Evolutionary conservation across 176 grass and related monocot genomes (phyloP).

Genomic region (Oryza coarctata): DNA sequence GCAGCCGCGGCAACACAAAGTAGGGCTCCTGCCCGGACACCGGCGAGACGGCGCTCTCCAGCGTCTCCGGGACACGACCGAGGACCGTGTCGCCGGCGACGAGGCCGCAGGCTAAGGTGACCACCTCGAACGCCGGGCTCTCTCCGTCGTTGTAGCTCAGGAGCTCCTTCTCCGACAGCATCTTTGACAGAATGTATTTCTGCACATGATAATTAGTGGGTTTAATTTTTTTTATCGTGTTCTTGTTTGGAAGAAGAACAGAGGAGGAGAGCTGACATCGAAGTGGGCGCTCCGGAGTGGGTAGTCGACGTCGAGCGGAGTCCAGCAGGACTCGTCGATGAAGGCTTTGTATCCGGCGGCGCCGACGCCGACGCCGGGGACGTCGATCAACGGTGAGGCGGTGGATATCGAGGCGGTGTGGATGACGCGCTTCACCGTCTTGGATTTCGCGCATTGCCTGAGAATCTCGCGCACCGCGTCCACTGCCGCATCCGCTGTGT

Average conservation of each 20-base stretch:
- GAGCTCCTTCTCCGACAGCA: slow-evolving; percentile 52
- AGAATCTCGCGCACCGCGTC: slow-evolving; percentile 43
- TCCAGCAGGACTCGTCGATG: slow-evolving; percentile 67
- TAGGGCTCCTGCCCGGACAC: background rate
- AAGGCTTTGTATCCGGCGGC: slow-evolving; percentile 16
- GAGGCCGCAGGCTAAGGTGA: slow-evolving; percentile 51
- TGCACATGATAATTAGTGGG: background rate
- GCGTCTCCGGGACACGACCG: background rate
- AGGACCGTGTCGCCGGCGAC: slow-evolving; percentile 57
- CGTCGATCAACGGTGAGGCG: slow-evolving; percentile 48
- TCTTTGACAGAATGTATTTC: slow-evolving; percentile 52
- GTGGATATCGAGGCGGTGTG: slow-evolving; percentile 55
- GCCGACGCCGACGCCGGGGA: background rate
- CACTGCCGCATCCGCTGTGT: slow-evolving; percentile 30
- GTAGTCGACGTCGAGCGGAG: slow-evolving; percentile 30
- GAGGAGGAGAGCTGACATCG: slow-evolving; percentile 26
- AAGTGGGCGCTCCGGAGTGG: slow-evolving; percentile 30
- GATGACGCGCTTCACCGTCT: slow-evolving; percentile 61
- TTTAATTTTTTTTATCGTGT: background rate
- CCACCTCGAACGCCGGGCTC: slow-evolving; percentile 50
- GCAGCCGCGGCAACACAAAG: background rate
- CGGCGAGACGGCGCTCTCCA: slow-evolving; percentile 27
- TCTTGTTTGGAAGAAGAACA: background rate
- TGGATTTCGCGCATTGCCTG: slow-evolving; percentile 44
- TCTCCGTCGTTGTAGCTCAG: slow-evolving; percentile 43